Conservation (phyloP, 345 rosid species). For the Citrus australasica region DNA sequence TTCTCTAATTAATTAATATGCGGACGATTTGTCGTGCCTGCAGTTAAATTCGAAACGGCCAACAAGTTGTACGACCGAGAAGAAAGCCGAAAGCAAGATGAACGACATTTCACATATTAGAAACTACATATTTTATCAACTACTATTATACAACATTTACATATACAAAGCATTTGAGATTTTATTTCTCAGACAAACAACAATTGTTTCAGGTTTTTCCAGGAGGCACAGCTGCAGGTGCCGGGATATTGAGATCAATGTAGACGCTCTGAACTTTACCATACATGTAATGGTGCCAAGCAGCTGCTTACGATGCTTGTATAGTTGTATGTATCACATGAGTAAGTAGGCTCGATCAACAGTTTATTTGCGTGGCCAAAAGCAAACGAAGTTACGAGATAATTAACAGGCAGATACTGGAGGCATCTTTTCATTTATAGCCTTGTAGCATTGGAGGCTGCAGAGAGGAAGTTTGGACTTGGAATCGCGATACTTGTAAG, state of each 20-base stretch:
- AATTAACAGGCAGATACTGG: conserved; percentile 19
- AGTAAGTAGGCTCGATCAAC: background rate
- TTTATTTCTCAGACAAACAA: background rate
- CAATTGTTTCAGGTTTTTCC: background rate
- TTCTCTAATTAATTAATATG: too few relatives aligned
- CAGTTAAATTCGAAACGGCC: too few relatives aligned
- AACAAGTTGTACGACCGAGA: too few relatives aligned
- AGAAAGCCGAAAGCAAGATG: background rate
- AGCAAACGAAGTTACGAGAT: background rate
- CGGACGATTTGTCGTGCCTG: too few relatives aligned
- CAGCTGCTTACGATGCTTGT: background rate
- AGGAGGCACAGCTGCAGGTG: background rate
- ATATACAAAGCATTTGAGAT: background rate
- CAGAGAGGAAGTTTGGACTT: conserved; percentile 53
- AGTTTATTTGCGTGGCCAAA: background rate
- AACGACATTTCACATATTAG: background rate
- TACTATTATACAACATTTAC: background rate
- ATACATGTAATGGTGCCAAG: background rate
- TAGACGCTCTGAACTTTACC: background rate
- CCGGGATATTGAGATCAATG: background rate
- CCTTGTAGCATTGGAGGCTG: conserved; percentile 54
- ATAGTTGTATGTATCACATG: background rate
- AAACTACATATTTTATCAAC: background rate
- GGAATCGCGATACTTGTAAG: conserved; percentile 54
- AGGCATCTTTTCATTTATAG: conserved; percentile 27